Conservation (phyloP, 1,284 basidiomycete genomes). For the Trametes hirsuta region DNA sequence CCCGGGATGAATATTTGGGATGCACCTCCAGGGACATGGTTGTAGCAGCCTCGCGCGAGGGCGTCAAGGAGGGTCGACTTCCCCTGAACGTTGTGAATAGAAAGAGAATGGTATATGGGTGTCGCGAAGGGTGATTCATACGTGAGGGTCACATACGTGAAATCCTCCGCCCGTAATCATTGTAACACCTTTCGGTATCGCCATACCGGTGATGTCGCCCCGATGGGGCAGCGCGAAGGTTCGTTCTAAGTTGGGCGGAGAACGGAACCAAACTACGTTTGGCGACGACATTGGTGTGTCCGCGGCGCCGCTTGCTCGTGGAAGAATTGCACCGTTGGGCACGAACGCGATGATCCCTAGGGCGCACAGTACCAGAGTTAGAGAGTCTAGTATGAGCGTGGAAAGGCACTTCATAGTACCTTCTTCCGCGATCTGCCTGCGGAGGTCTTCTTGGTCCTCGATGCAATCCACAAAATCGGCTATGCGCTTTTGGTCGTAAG, state of each 20-base stretch:
- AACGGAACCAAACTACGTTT: slow-evolving; percentile 20
- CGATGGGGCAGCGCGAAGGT: slow-evolving; percentile 23
- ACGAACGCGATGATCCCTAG: slow-evolving; percentile 29
- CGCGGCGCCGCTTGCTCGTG: slow-evolving; percentile 26
- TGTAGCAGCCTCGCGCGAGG: slow-evolving; percentile 29
- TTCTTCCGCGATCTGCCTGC: slow-evolving; percentile 4
- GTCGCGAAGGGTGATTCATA: not conserved
- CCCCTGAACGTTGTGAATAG: slow-evolving; percentile 9
- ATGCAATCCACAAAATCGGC: slow-evolving; percentile 21
- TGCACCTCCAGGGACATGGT: slow-evolving; percentile 28
- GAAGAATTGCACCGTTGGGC: slow-evolving; percentile 26
- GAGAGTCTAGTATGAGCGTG: not conserved
- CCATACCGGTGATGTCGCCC: slow-evolving; percentile 25
- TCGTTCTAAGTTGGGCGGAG: slow-evolving; percentile 20
- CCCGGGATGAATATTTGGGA: not conserved
- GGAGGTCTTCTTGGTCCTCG: slow-evolving; percentile 27
- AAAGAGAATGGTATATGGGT: not conserved
- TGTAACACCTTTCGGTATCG: slow-evolving; percentile 23
- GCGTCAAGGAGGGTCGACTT: slow-evolving; percentile 30
- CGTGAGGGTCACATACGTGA: slow-evolving; percentile 14
- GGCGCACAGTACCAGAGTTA: not conserved
- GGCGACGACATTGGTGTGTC: slow-evolving; percentile 20
- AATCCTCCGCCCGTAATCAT: slow-evolving; percentile 31
- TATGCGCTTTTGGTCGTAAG: slow-evolving; percentile 11
- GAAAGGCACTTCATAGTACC: slow-evolving; percentile 4